Conservation (phyloP, 2,329 filamentous ascomycete species). For the Scopulariopsis brevicaulis region DNA sequence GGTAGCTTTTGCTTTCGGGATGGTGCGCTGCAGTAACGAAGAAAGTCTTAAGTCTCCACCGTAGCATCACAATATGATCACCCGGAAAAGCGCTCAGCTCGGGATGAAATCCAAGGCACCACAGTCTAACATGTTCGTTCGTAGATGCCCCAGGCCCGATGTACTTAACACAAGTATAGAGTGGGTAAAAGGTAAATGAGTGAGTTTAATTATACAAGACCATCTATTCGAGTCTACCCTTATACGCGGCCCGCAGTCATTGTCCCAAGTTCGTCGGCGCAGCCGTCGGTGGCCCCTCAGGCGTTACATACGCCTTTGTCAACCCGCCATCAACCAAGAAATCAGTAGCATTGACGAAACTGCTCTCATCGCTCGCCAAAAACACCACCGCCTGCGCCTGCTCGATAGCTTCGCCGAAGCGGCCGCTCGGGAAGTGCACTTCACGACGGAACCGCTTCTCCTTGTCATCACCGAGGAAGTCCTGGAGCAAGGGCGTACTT, state of each 20-base stretch:
- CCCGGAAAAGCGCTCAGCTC: too few species aligned
- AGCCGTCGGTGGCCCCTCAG: slow-evolving; percentile 43
- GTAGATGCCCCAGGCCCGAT: too few species aligned
- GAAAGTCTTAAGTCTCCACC: too few species aligned
- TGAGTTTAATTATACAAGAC: too few species aligned
- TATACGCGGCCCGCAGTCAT: not conserved
- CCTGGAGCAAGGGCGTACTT: slow-evolving; percentile 56
- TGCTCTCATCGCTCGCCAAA: slow-evolving; percentile 76
- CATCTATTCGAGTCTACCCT: too few species aligned
- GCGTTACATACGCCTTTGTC: slow-evolving; percentile 78
- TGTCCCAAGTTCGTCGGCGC: slow-evolving; percentile 39
- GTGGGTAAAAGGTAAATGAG: too few species aligned
- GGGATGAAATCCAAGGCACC: too few species aligned
- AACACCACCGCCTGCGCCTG: slow-evolving; percentile 85
- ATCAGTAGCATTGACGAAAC: slow-evolving; percentile 83
- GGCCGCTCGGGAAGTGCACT: slow-evolving; percentile 78
- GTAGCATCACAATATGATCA: too few species aligned
- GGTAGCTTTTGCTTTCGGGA: too few species aligned
- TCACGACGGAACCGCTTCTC: slow-evolving; percentile 73
- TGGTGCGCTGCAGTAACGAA: too few species aligned
- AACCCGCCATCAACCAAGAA: slow-evolving; percentile 95
- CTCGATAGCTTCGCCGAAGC: slow-evolving; percentile 89
- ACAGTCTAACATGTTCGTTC: too few species aligned
- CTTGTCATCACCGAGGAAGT: slow-evolving; percentile 83
- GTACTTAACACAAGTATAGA: too few species aligned